phyloP scores from a whole-genome alignment of 2,329 filamentous ascomycete genomes.

The Aureobasidium sp. region DNA sequence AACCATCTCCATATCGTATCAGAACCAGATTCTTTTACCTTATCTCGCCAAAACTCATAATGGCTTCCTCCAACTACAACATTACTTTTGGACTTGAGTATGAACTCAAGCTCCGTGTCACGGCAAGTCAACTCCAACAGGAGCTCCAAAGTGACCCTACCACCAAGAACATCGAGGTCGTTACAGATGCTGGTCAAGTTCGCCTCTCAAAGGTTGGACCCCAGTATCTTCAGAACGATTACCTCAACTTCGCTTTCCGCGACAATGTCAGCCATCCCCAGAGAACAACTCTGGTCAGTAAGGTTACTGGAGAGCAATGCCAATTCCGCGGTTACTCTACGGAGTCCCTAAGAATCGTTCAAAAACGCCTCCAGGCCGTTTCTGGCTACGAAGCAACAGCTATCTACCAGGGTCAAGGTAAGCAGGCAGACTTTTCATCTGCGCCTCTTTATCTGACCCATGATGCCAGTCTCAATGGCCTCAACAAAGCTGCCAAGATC shows the following conservation, averaged over 20 bases:
- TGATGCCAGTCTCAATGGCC: conserved; percentile 1
- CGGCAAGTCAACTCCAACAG: background rate
- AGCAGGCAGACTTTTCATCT: background rate
- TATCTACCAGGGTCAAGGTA: background rate
- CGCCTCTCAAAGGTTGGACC: background rate
- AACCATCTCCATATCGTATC: background rate
- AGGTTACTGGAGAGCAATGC: background rate
- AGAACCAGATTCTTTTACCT: background rate
- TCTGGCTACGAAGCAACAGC: background rate
- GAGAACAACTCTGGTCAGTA: background rate
- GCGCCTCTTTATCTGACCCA: background rate
- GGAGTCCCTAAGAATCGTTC: background rate
- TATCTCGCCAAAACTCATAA: background rate
- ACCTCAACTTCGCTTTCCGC: background rate
- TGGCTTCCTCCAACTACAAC: background rate
- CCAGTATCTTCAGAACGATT: background rate
- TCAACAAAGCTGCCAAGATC: background rate
- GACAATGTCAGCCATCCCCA: background rate
- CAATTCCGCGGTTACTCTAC: background rate
- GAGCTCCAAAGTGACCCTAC: background rate
- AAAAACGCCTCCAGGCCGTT: background rate
- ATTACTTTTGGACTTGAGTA: background rate
- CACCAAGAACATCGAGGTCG: background rate
- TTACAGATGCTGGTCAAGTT: background rate
- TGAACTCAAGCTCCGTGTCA: background rate